These are phyloP conservation scores for Coemansia aciculifera DNA, from an alignment of 192 early-diverging fungal species.

Conservation along the genomic window DNA sequence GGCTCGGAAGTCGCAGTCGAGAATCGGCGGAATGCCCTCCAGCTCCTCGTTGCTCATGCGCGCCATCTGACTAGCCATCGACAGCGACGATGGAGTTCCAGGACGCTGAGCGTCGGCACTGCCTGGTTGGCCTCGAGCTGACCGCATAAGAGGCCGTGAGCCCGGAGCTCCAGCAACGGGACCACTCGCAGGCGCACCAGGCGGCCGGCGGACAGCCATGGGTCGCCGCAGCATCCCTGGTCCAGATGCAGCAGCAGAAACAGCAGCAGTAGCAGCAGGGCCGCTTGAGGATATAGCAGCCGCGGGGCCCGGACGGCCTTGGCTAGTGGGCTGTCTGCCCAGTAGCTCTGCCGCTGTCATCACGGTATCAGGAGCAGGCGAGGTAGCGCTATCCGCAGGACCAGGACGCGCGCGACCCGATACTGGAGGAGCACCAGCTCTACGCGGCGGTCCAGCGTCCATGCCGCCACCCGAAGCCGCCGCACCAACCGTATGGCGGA, in stretches of 20 bases:
- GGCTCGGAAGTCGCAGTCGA: conserved; percentile 62
- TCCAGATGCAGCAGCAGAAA: not conserved
- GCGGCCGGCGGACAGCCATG: conserved; percentile 45
- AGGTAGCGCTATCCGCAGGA: conserved; percentile 25
- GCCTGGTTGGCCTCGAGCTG: conserved; percentile 17
- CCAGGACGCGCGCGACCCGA: conserved; percentile 9
- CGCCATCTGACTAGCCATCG: conserved; percentile 29
- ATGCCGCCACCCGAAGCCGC: conserved; percentile 4
- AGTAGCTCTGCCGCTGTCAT: conserved; percentile 54
- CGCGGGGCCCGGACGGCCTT: not conserved
- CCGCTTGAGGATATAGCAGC: not conserved
- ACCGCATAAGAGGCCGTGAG: conserved; percentile 17
- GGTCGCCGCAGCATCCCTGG: conserved; percentile 51
- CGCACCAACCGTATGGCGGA: conserved; percentile 51
- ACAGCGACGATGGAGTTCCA: conserved; percentile 20
- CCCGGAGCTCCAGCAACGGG: conserved; percentile 5
- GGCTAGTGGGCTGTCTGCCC: conserved; percentile 23
- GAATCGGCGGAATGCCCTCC: conserved; percentile 57
- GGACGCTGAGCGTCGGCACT: conserved; percentile 26
- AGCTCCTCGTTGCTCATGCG: conserved; percentile 53
- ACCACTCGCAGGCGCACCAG: conserved; percentile 12
- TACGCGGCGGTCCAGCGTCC: conserved; percentile 5
- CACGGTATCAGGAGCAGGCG: conserved; percentile 43
- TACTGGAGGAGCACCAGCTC: conserved; percentile 9
- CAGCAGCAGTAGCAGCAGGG: not conserved